Conservation (phyloP, 106 monocot species). For the Acorus gramineus region DNA sequence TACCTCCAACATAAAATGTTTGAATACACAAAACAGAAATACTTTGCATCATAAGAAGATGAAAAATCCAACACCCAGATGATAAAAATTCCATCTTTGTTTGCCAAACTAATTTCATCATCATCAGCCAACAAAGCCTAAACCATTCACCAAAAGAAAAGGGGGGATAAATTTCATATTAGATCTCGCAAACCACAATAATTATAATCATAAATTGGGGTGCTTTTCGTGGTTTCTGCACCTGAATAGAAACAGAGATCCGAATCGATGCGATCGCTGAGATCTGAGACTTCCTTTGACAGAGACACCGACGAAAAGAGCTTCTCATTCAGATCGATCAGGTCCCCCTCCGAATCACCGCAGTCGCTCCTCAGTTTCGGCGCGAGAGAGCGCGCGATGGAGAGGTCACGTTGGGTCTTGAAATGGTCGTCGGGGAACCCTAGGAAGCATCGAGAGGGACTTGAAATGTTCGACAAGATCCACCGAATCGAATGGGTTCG, state of each 20-base stretch:
- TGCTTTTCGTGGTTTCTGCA: not conserved
- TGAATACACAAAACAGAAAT: too few relatives aligned
- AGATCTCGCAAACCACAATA: not conserved
- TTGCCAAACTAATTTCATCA: too few relatives aligned
- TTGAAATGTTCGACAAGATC: not conserved
- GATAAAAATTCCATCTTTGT: too few relatives aligned
- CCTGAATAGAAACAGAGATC: conserved; percentile 1
- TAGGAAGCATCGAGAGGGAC: not conserved
- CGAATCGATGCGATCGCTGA: not conserved
- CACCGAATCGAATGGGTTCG: not conserved
- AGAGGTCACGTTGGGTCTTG: conserved; percentile 18
- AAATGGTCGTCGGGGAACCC: conserved; percentile 24
- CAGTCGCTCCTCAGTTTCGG: conserved; percentile 15
- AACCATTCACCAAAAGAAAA: too few relatives aligned
- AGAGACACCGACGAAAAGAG: conserved; percentile 8
- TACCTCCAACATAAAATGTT: too few relatives aligned
- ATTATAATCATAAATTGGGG: not conserved
- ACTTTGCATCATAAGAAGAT: too few relatives aligned
- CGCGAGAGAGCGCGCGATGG: conserved; percentile 6
- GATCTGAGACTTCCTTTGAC: conserved; percentile 4
- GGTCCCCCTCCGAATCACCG: conserved; percentile 16
- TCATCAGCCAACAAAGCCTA: too few relatives aligned
- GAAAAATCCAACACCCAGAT: too few relatives aligned
- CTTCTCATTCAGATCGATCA: conserved; percentile 7
- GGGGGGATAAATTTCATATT: not conserved